Percentiles rank a stretch among this genome's conserved stretches.
These are phyloP conservation scores for Arthrobotrys sinensis DNA, from an alignment of 2,329 filamentous ascomycete genomes.

Conservation along the genomic window DNA sequence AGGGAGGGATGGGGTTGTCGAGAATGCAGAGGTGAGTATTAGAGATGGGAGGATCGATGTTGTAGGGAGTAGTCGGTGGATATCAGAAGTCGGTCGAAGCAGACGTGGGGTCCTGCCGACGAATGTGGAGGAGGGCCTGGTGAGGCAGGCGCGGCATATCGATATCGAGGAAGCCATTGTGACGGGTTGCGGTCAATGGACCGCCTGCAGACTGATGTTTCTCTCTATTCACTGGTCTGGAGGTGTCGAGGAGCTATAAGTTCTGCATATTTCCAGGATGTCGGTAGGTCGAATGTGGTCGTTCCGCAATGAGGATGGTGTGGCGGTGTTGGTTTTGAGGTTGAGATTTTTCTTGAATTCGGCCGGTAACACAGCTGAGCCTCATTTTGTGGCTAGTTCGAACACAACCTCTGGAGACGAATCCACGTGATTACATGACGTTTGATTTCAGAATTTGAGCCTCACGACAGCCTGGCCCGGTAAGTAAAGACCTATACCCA, in stretches of 20 bases:
- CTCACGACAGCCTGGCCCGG: neutral
- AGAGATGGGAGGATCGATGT: constrained; percentile 15
- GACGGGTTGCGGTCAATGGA: constrained; percentile 48
- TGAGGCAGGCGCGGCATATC: constrained; percentile 65
- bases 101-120: constrained; percentile 20
- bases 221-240: neutral
- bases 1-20: constrained; percentile 31
- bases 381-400: constrained; percentile 14
- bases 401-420: neutral
- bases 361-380: constrained; percentile 16
- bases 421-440: neutral
- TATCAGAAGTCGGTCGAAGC: constrained; percentile 9
- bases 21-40: constrained; percentile 37
- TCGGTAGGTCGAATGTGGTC: neutral
- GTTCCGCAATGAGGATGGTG: constrained; percentile 28
- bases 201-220: constrained; percentile 35
- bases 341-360: constrained; percentile 44
- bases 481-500: neutral
- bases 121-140: constrained; percentile 32
- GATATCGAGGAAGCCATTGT: constrained; percentile 68
- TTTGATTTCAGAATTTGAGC: neutral
- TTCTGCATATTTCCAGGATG: constrained; percentile 32
- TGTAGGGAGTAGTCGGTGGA: constrained; percentile 29
- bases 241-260: constrained; percentile 21
- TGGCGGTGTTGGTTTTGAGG: constrained; percentile 41